Evolutionary conservation across 805 yeast species (phyloP), one percentile per base, ranked within the genome.

Genomic region (Candida yuanshanica): DNA sequence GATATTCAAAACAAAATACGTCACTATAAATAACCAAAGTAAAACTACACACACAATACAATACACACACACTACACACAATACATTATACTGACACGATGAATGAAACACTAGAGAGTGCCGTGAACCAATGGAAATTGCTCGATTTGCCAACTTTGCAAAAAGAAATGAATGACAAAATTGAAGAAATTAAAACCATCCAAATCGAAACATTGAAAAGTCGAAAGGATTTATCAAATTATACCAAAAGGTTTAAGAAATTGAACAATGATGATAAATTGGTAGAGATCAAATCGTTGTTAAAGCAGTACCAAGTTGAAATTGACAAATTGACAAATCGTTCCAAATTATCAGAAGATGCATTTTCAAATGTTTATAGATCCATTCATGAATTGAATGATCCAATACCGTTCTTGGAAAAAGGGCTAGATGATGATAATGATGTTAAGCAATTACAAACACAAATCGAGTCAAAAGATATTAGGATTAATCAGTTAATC

Each of bases 341-440:
- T 47, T 79, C 86, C 41, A 87, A 90, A 56, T 68, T 62, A 35
- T 77, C 85, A 1, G 98, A 93, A 55, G 68, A 72, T 29, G 71
- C 79, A 23, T 83, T 93, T 54, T 76, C 89, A 58, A 78, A 80
- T 16, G 69, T 86, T 18, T 91, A 91, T 65, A 69, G 86, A 42
- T 69, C 78, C 13, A 65, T 91, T 5, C 86, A 89, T 5, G 96
- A 90, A 59, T 90, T 95, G 0, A 97, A 97, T 0, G 97, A 91
- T 64, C 98, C 98, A 1, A 77, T 74, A 46, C 95, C 95, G 5
- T 61, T 90, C 33, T 64, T 91, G 43, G 84, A 83, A 51, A 72
- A 79, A 29, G 77, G 90, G 1, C 57, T 84, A 21, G 86, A 81
- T 37, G 75, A 86, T 5, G 76, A 83, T 7, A 60, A 72, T 4